A percentile compares a stretch with the other conserved stretches of the same genome.
Evolutionary conservation across 1,284 basidiomycete species (phyloP).

Genomic region (Hemileia vastatrix): DNA sequence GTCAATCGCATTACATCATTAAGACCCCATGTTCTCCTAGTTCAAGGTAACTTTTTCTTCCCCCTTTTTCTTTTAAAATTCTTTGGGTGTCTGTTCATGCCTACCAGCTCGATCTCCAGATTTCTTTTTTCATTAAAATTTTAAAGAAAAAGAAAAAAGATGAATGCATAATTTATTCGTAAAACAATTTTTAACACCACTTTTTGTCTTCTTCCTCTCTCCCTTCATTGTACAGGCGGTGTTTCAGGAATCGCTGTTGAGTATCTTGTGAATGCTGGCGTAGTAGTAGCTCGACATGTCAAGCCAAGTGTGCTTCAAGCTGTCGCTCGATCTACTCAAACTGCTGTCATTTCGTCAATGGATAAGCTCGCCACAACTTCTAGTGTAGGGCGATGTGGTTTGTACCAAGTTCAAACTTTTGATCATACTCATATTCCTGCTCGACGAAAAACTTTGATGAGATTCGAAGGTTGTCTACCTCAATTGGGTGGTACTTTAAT

Average conservation of each 20-base stretch:
- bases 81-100: too few relatives aligned
- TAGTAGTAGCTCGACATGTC: conserved; percentile 81
- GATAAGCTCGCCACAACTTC: conserved; percentile 86
- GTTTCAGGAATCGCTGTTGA: conserved; percentile 88
- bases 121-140: too few relatives aligned
- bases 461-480: conserved; percentile 85
- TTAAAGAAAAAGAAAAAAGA: too few relatives aligned
- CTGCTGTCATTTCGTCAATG: conserved; percentile 88
- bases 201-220: too few relatives aligned
- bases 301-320: conserved; percentile 78
- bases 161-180: too few relatives aligned
- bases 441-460: conserved; percentile 86
- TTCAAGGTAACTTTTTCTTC: conserved; percentile 83
- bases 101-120: too few relatives aligned
- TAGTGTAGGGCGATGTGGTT: conserved; percentile 76
- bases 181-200: too few relatives aligned
- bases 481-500: conserved; percentile 92
- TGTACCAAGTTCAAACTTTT: conserved; percentile 83
- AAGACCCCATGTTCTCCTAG: conserved; percentile 84
- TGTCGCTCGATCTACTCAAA: conserved; percentile 85
- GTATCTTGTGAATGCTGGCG: conserved; percentile 72
- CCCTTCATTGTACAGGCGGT: too few relatives aligned
- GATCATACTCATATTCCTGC: conserved; percentile 86
- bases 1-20: conserved; percentile 79
- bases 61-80: too few relatives aligned